Conservation (phyloP, 2,329 filamentous ascomycete genomes). For the Stachybotrys elegans region DNA sequence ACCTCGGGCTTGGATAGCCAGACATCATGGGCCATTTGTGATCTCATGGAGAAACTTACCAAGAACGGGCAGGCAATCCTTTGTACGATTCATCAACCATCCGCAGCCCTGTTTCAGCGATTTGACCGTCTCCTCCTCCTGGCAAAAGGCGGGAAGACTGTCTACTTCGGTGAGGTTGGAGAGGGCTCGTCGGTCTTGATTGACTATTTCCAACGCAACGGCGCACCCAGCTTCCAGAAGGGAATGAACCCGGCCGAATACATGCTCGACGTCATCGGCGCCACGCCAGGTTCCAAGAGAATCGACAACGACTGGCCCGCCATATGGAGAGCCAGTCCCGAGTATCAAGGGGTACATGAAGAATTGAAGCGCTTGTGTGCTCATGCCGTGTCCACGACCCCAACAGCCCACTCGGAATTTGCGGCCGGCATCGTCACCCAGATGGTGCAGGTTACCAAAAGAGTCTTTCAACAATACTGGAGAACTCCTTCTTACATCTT, state of each 20-base stretch:
- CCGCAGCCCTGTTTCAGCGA: constrained; percentile 13
- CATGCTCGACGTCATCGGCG: constrained; percentile 46
- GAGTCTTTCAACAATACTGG: constrained; percentile 77
- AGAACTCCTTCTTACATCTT: constrained; percentile 72
- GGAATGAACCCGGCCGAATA: constrained; percentile 63
- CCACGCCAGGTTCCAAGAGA: constrained; percentile 45
- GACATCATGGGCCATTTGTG: constrained; percentile 64
- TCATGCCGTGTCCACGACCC: constrained; percentile 15
- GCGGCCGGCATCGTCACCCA: constrained; percentile 62
- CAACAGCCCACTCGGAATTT: constrained; percentile 46
- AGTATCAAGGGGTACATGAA: constrained; percentile 21
- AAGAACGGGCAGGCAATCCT: constrained; percentile 39
- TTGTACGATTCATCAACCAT: constrained; percentile 44
- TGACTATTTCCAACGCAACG: constrained; percentile 58
- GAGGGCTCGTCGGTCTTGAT: constrained; percentile 30
- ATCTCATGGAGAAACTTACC: constrained; percentile 59
- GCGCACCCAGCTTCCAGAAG: constrained; percentile 42
- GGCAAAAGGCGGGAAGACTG: constrained; percentile 2
- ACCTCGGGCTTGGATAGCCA: constrained; percentile 47
- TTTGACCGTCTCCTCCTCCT: constrained; percentile 1
- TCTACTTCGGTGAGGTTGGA: constrained; percentile 55
- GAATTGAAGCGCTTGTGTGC: constrained; percentile 24
- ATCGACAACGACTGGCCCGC: constrained; percentile 30
- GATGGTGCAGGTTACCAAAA: constrained; percentile 52
- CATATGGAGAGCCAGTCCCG: constrained; percentile 25